These are phyloP conservation scores for Triticum timopheevii DNA, from an alignment of 176 grass and related monocot genomes.

Conservation along the genomic window DNA sequence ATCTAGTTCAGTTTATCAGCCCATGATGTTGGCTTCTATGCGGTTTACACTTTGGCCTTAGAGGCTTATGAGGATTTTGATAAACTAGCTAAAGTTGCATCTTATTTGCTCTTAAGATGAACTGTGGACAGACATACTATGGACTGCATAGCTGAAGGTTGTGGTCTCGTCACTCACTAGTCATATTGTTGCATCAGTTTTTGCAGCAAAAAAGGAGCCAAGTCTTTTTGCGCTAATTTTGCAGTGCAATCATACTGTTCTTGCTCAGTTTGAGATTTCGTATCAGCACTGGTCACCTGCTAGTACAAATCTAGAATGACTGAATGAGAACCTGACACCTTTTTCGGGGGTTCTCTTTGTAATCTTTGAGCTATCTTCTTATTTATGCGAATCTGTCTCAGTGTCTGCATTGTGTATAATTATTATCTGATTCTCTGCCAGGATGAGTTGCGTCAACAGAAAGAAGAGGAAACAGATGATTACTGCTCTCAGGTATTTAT, in stretches of 20 bases:
- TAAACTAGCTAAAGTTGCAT: background rate
- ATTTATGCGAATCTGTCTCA: background rate
- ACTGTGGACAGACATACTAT: background rate
- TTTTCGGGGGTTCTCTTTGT: background rate
- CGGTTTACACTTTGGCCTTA: background rate
- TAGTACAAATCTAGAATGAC: conserved; percentile 22
- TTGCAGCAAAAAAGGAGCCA: background rate
- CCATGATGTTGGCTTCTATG: background rate
- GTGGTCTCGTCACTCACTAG: background rate
- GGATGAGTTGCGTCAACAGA: conserved; percentile 95
- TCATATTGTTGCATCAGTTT: background rate
- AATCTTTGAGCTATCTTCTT: conserved; percentile 21
- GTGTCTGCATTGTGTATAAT: conserved; percentile 18
- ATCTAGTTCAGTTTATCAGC: background rate
- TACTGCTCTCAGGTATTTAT: conserved; percentile 94
- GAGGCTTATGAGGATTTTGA: background rate
- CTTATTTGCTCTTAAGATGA: background rate
- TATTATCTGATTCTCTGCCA: conserved; percentile 41
- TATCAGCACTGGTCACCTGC: background rate
- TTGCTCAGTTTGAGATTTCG: conserved; percentile 16
- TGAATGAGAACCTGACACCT: background rate
- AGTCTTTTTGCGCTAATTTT: conserved; percentile 9
- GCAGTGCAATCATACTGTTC: background rate
- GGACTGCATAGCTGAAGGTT: background rate
- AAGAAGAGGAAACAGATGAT: conserved; percentile 99